A percentile compares a stretch with the other conserved stretches of the same genome.
Evolutionary conservation across 352 stramenopile genomes (phyloP).

Genomic region (Stephanocyclus meneghinianus): DNA sequence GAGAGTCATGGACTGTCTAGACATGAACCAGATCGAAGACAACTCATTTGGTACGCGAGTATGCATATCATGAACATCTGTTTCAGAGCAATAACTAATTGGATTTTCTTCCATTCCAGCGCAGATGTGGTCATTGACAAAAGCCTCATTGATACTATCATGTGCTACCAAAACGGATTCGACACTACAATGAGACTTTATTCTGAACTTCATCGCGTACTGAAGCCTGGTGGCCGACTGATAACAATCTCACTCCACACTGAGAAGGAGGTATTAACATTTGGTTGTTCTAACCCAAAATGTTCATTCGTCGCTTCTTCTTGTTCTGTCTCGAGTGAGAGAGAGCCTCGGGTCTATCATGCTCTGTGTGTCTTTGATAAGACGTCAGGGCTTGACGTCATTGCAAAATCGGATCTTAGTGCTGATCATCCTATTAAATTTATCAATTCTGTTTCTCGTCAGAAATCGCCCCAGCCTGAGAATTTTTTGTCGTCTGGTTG

Average conservation of each 20-base stretch:
- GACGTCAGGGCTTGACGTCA: conserved; percentile 4
- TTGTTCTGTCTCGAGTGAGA: conserved; percentile 17
- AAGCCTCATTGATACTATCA: conserved; percentile 41
- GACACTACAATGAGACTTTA: conserved; percentile 31
- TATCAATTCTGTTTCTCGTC: conserved; percentile 4
- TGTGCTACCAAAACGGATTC: conserved; percentile 34
- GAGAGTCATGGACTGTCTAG: conserved; percentile 31
- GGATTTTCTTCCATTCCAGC: background rate
- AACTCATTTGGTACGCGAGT: conserved; percentile 28
- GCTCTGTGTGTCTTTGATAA: conserved; percentile 27
- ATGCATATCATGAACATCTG: background rate
- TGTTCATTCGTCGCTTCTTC: conserved; percentile 21
- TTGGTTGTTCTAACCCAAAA: conserved; percentile 1
- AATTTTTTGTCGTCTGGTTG: background rate
- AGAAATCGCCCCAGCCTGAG: background rate
- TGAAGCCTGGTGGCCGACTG: conserved; percentile 23
- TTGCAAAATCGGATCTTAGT: background rate
- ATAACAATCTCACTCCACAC: conserved; percentile 18
- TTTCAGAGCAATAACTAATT: background rate
- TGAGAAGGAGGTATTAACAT: conserved; percentile 22
- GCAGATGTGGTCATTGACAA: conserved; percentile 53
- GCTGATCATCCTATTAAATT: conserved; percentile 6
- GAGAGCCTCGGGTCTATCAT: conserved; percentile 8
- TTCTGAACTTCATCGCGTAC: conserved; percentile 24
- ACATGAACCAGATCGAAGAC: conserved; percentile 39